Conservation (phyloP, 768 basidiomycete genomes). For the Tricholoma hemisulphureum region DNA sequence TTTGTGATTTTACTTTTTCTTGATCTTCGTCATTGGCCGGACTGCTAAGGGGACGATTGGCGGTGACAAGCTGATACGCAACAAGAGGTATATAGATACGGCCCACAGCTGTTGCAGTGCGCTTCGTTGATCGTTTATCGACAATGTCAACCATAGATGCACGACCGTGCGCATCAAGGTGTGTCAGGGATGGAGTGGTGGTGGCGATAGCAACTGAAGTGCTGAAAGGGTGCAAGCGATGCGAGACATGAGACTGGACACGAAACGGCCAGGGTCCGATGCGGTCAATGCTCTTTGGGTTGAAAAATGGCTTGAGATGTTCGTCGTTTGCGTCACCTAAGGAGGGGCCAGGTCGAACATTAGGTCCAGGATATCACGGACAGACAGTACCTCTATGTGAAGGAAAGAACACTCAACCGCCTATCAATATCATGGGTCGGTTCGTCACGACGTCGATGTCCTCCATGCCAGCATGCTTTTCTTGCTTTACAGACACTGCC, state of each 20-base stretch:
- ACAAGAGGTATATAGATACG: slow-evolving; percentile 62
- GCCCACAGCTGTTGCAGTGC: slow-evolving; percentile 74
- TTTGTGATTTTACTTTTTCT: slow-evolving; percentile 48
- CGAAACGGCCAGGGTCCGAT: neutral
- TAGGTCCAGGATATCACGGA: slow-evolving; percentile 14
- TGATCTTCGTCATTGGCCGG: slow-evolving; percentile 23
- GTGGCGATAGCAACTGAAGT: slow-evolving; percentile 23
- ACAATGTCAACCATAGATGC: slow-evolving; percentile 85
- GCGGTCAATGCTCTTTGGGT: neutral
- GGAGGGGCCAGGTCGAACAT: slow-evolving; percentile 11
- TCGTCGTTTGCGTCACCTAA: slow-evolving; percentile 11
- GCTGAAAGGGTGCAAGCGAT: slow-evolving; percentile 11
- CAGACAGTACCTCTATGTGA: slow-evolving; percentile 21
- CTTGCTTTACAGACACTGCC: slow-evolving; percentile 72
- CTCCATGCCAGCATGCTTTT: slow-evolving; percentile 84
- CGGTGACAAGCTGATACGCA: slow-evolving; percentile 65
- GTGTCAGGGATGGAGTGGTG: slow-evolving; percentile 49
- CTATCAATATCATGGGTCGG: slow-evolving; percentile 90
- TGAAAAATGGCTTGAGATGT: neutral
- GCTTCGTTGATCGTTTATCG: slow-evolving; percentile 56
- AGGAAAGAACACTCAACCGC: slow-evolving; percentile 69
- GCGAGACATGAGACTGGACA: neutral
- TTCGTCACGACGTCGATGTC: slow-evolving; percentile 74
- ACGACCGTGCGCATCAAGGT: slow-evolving; percentile 68
- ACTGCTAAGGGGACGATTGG: slow-evolving; percentile 32